These are phyloP conservation scores for Acer yangbiense DNA, from an alignment of 345 rosid species.

Conservation along the genomic window DNA sequence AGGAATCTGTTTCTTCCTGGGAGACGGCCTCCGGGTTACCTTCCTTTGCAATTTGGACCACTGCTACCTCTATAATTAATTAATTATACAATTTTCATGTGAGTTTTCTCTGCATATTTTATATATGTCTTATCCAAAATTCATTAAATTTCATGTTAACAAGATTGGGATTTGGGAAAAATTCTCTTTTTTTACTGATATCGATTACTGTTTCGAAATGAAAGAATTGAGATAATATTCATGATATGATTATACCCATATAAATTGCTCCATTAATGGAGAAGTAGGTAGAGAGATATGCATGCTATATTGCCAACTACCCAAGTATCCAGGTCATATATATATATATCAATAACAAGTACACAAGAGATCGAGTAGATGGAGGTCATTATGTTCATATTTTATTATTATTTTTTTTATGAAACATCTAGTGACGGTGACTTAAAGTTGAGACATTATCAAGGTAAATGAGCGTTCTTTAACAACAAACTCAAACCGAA, in stretches of 20 bases:
- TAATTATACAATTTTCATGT: neutral
- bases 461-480: too few species aligned
- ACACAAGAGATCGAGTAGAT: neutral
- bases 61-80: neutral
- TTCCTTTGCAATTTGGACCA: conserved; percentile 21
- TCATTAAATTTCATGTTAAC: neutral
- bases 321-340: neutral
- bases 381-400: neutral
- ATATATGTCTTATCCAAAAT: neutral
- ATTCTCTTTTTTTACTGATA: neutral
- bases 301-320: neutral
- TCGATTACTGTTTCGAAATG: neutral
- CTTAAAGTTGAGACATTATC: too few species aligned
- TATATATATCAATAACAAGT: neutral
- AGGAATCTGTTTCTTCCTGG: conserved; percentile 42
- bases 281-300: neutral
- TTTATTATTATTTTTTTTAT: too few species aligned
- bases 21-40: conserved; percentile 31
- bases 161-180: neutral
- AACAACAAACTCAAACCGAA: too few species aligned
- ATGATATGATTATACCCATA: too few species aligned
- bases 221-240: too few species aligned
- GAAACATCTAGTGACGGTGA: too few species aligned
- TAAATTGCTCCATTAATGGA: neutral
- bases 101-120: neutral